Percentiles rank a stretch among this genome's conserved stretches.
Evolutionary conservation across 352 stramenopile genomes (phyloP).

Genomic region (Phytopythium sindhum): DNA sequence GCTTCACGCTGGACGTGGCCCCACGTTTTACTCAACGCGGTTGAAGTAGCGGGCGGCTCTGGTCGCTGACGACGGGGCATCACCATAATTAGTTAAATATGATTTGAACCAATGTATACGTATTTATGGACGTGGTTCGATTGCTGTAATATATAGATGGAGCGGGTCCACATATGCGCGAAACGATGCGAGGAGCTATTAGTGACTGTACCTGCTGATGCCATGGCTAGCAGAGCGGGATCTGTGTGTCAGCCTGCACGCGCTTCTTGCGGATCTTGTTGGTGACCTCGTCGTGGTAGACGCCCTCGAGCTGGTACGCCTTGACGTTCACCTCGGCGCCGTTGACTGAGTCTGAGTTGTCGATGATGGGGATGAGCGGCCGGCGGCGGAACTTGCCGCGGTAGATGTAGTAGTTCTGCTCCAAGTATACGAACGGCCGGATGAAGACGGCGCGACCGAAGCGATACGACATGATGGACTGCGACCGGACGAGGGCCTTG

Average conservation of each 20-base stretch:
- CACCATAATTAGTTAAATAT: not conserved
- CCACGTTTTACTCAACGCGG: not conserved
- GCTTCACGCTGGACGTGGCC: too few species aligned
- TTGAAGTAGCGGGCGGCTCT: not conserved
- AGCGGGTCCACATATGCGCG: not conserved
- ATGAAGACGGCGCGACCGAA: constrained; percentile 20
- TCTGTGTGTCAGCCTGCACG: constrained; percentile 11
- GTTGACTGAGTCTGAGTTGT: constrained; percentile 7
- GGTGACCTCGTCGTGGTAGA: constrained; percentile 15
- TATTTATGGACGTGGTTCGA: not conserved
- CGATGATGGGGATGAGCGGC: constrained; percentile 13
- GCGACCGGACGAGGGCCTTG: constrained; percentile 20
- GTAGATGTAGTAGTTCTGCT: constrained; percentile 25
- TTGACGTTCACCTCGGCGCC: constrained; percentile 13
- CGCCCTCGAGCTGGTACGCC: constrained; percentile 14
- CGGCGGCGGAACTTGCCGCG: constrained; percentile 14
- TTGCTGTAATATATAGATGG: too few species aligned
- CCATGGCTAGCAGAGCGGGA: constrained; percentile 13
- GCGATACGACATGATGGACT: constrained; percentile 19
- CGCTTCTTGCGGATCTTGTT: constrained; percentile 12
- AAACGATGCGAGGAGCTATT: not conserved
- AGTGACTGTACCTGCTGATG: too few species aligned
- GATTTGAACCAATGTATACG: not conserved
- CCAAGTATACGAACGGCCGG: constrained; percentile 22
- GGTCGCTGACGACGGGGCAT: not conserved